A percentile compares a stretch with the other conserved stretches of the same genome.
These are phyloP conservation scores for Bipolaris oryzae DNA, from an alignment of 2,329 filamentous ascomycete genomes.

Conservation along the genomic window DNA sequence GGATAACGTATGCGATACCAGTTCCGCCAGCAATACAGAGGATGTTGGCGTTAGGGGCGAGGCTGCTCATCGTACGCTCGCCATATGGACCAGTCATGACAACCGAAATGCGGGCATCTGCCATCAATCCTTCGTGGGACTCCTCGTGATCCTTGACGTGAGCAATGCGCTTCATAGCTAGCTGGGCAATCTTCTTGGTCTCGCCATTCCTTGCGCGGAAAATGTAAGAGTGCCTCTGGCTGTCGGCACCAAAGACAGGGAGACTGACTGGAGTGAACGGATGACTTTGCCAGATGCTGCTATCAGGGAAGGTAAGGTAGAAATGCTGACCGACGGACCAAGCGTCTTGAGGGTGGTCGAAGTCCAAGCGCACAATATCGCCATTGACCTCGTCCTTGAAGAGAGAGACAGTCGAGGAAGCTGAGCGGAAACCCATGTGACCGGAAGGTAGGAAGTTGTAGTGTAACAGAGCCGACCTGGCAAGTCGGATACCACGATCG, in stretches of 20 bases:
- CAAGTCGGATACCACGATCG: constrained; percentile 65
- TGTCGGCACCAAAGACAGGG: constrained; percentile 31
- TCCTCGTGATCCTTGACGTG: constrained; percentile 27
- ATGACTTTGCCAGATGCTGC: constrained; percentile 74
- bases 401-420: constrained; percentile 34
- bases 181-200: constrained; percentile 41
- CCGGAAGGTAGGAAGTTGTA: constrained; percentile 45
- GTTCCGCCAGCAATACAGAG: constrained; percentile 48
- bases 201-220: constrained; percentile 46
- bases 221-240: constrained; percentile 42
- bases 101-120: constrained; percentile 37
- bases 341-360: constrained; percentile 64
- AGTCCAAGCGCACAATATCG: constrained; percentile 66
- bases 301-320: constrained; percentile 70
- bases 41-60: constrained; percentile 36
- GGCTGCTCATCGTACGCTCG: constrained; percentile 32
- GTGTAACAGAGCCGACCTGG: constrained; percentile 67
- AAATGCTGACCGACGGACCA: constrained; percentile 75
- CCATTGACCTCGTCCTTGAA: constrained; percentile 53
- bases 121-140: constrained; percentile 29
- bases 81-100: constrained; percentile 47
- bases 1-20: constrained; percentile 48
- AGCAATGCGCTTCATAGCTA: constrained; percentile 36
- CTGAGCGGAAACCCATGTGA: constrained; percentile 40
- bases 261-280: constrained; percentile 61